Evolutionary conservation across 331 rosid species (phyloP).

Genomic region (Rosa hybrid): DNA sequence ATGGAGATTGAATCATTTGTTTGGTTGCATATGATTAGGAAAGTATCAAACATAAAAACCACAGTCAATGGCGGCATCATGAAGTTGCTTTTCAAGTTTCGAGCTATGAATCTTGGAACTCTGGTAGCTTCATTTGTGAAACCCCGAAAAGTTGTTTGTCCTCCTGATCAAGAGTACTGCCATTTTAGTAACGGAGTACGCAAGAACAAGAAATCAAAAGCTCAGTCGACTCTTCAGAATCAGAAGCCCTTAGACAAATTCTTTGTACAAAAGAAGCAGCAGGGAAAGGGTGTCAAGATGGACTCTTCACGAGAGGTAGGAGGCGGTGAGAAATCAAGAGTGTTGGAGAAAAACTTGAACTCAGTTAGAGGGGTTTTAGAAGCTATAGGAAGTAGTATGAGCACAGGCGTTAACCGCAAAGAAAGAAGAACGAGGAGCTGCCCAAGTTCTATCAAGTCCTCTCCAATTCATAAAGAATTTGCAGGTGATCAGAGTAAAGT

Average conservation of each 20-base stretch:
- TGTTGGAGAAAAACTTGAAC: conserved; percentile 46
- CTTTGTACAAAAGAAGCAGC: conserved; percentile 8
- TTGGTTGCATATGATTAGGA: conserved; percentile 17
- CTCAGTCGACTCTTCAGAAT: conserved; percentile 1
- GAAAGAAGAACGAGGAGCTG: conserved; percentile 36
- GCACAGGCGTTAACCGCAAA: conserved; percentile 16
- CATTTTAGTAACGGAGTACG: neutral
- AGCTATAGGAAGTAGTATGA: conserved; percentile 31
- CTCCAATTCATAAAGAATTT: conserved; percentile 49
- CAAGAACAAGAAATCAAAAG: neutral
- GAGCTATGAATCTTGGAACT: conserved; percentile 38
- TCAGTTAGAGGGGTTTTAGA: conserved; percentile 43
- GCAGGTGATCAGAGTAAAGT: conserved; percentile 13
- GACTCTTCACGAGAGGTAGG: conserved; percentile 2
- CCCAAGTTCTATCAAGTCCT: conserved; percentile 39
- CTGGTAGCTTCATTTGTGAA: conserved; percentile 41
- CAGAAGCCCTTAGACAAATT: conserved; percentile 9
- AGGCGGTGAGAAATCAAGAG: conserved; percentile 22
- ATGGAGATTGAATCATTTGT: neutral
- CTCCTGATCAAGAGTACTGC: neutral
- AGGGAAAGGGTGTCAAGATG: neutral
- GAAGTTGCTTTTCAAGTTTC: conserved; percentile 48
- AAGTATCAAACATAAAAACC: conserved; percentile 27
- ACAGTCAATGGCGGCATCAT: conserved; percentile 31
- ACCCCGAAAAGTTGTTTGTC: conserved; percentile 11